A percentile compares a stretch with the other conserved stretches of the same genome.
These are phyloP conservation scores for Dovyalis caffra DNA, from an alignment of 345 rosid species.

Conservation along the genomic window DNA sequence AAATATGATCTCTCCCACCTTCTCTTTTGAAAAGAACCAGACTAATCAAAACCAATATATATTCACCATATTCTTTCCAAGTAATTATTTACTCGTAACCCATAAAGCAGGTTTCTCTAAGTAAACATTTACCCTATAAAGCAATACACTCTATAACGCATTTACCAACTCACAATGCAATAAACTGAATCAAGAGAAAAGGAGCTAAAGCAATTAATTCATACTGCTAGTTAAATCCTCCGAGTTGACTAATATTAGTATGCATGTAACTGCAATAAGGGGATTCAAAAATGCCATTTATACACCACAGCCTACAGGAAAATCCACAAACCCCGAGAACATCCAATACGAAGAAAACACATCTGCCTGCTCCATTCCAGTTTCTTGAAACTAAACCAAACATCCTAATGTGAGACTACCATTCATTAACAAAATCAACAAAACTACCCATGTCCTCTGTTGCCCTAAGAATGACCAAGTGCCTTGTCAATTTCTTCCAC, in stretches of 20 bases:
- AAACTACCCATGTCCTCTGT: not conserved
- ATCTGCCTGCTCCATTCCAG: not conserved
- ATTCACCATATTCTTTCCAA: too few species aligned
- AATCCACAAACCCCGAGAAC: not conserved
- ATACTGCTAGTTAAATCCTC: not conserved
- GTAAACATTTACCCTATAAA: too few species aligned
- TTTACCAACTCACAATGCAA: not conserved
- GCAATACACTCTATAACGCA: too few species aligned
- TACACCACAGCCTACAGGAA: not conserved
- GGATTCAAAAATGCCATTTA: not conserved
- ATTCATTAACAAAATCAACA: not conserved
- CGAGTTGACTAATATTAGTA: not conserved
- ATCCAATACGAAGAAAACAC: not conserved
- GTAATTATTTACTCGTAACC: too few species aligned
- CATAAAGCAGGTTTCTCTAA: too few species aligned
- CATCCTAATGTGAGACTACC: constrained; percentile 4
- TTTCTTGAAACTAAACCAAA: not conserved
- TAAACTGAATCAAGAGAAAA: not conserved
- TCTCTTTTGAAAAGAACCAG: too few species aligned
- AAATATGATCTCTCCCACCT: too few species aligned
- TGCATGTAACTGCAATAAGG: not conserved
- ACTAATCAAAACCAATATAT: too few species aligned
- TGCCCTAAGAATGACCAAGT: constrained; percentile 40
- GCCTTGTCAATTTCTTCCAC: constrained; percentile 66
- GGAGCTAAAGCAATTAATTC: not conserved